Base-by-base conservation (phyloP, 2,329 filamentous ascomycete species). In the Trichophyton schoenleinii region DNA sequence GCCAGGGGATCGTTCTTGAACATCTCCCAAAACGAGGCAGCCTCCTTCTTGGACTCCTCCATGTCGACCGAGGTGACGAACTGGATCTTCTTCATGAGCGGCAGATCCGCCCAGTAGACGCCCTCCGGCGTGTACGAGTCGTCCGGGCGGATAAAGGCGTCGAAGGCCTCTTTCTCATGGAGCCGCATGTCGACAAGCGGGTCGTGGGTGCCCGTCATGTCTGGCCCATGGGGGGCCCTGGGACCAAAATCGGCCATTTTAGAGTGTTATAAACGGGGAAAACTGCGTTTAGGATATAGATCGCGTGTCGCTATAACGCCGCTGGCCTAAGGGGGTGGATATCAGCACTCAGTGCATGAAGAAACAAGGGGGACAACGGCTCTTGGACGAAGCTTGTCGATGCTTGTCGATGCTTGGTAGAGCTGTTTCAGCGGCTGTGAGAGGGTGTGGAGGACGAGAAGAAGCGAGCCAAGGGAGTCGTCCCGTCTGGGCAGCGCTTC, bases 21-120 rank as follows among this genome's bases (percentile, higher is more conserved):
- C 88, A 96, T 95, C 38, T 74, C 66, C 78, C 88, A 87, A 66
- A 94, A 86, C 41, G 77, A 76, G 22, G 68, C 70, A 46, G 87
- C 77, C 76, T 97, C 92, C 60, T 80, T 78, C 66, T 77, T 80
- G 59, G 87, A 79, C 73, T 95, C 91, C 52, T 79, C 77, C 63
- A 78, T 79, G 74, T 96, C 87, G 72, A 91, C 85, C 62, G 83
- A 81, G 72, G 77, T 80, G 70, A 96, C 87, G 71, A 97, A 97
- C 65, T 79, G 79, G 69, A 89, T 72, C 64, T 89, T 86, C 77
- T 92, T 76, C 63, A 74, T 68, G 58, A 90, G 70, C 20, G 87
- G 85, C 68, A 97, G 79, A 71, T 96, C 92, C 38, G 91, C 92
- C 91, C 91, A 97, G 81, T 97, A 97, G 66, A 84, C 81, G 64